phyloP scores from a whole-genome alignment of 441 rosid species.

The Pelargonium australe region DNA sequence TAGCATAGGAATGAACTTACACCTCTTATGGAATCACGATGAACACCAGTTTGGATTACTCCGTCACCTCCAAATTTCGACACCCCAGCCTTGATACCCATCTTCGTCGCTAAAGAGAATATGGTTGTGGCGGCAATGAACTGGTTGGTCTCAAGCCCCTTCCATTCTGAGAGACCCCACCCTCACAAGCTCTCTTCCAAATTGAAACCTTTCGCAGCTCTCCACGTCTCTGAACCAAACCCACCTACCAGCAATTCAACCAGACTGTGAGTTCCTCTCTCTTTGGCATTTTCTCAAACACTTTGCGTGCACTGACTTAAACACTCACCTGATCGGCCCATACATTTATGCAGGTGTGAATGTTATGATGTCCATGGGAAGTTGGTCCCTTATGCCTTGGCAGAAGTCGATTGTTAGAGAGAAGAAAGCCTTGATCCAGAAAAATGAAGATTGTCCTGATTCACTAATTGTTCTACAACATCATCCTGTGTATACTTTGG shows the following conservation, averaged over 20 bases:
- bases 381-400: constrained; percentile 47
- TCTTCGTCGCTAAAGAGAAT: background rate
- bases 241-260: constrained; percentile 12
- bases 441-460: constrained; percentile 52
- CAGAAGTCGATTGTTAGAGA: constrained; percentile 48
- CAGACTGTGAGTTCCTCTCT: constrained; percentile 29
- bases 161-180: constrained; percentile 13
- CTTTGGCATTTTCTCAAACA: constrained; percentile 25
- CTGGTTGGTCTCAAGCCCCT: constrained; percentile 19
- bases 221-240: background rate
- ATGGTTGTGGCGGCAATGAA: constrained; percentile 25
- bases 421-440: constrained; percentile 49
- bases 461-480: constrained; percentile 64
- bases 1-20: too few species aligned
- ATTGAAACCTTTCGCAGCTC: constrained; percentile 17
- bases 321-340: too few species aligned
- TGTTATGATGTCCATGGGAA: constrained; percentile 40
- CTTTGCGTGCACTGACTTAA: constrained; percentile 10
- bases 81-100: too few species aligned
- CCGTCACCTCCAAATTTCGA: too few species aligned
- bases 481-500: constrained; percentile 68
- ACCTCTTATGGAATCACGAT: too few species aligned
- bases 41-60: too few species aligned
- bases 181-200: constrained; percentile 15
- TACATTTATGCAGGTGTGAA: constrained; percentile 37